Percentiles rank a stretch among this genome's conserved stretches.
These are phyloP conservation scores for Heterobasidion occidentale DNA, from an alignment of 1,284 basidiomycete genomes.

Conservation along the genomic window DNA sequence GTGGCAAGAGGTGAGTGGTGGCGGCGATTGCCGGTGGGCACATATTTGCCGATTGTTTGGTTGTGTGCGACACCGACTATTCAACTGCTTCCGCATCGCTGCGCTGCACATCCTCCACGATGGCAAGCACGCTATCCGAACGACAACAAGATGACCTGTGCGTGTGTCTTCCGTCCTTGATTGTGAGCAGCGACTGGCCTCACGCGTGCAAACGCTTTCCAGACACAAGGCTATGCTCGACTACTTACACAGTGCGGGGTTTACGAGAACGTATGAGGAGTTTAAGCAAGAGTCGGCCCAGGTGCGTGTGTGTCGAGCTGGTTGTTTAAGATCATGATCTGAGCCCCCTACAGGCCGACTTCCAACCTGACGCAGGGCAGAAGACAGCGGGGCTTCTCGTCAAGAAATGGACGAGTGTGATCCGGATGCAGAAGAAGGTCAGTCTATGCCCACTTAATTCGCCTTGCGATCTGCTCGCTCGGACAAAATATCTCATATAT, in stretches of 20 bases:
- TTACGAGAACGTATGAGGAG: conserved; percentile 53
- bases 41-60: no score
- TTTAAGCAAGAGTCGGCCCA: conserved; percentile 45
- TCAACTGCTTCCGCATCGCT: background rate
- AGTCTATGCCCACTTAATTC: conserved; percentile 11
- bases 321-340: background rate
- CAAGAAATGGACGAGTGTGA: conserved; percentile 82
- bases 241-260: conserved; percentile 61
- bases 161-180: conserved; percentile 18
- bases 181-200: no score
- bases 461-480: background rate
- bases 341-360: conserved; percentile 29
- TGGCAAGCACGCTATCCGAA: conserved; percentile 36
- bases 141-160: conserved; percentile 74
- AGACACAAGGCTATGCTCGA: conserved; percentile 81
- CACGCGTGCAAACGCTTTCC: background rate
- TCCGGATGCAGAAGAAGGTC: conserved; percentile 76
- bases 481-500: background rate
- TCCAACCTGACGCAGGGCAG: conserved; percentile 53
- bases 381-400: conserved; percentile 62
- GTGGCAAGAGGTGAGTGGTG: no score
- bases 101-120: background rate
- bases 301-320: conserved; percentile 5
- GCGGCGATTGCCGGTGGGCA: no score
- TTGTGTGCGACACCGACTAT: background rate